Evolutionary conservation across 371 early-diverging fungal species (phyloP), one percentile per base, ranked within the genome.

Genomic region (Chytridiales sp.): DNA sequence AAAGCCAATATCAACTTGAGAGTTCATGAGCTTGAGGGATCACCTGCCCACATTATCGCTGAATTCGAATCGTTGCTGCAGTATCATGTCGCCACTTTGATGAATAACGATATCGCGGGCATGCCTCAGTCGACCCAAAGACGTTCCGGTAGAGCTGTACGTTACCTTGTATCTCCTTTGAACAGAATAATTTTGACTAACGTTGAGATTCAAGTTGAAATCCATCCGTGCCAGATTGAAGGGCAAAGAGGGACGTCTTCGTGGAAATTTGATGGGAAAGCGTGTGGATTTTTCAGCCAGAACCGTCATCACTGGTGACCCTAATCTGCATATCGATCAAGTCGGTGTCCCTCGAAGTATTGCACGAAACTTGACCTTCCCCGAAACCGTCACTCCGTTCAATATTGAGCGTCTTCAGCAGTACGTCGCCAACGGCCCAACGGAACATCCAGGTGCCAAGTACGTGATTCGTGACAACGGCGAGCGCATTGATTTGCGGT

Each of bases 241-340:
- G 85, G 99, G 99, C 59, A 99, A 99, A 75, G 99, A 99, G 80
- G 99, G 99, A 41, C 91, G 99, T 64, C 83, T 99, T 50, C 88
- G 99, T 77, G 99, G 99, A 49, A 99, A 99, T 74, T 76, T 99
- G 67, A 99, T 99, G 99, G 99, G 99, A 49, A 99, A 99, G 76
- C 93, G 99, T 79, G 99, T 99, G 0, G 99, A 99, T 77, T 99
- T 99, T 75, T 95, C 96, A 43, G 99, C 99, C 5, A 91, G 99
- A 73, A 97, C 98, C 3, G 99, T 99, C 56, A 99, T 99, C 75
- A 97, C 99, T 2, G 98, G 99, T 58, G 99, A 99, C 75, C 97
- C 99, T 39, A 98, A 98, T 74, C 80, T 99, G 56, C 87, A 89
- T 24, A 84, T 99, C 47, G 97, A 98, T 73, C 92, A 99, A 80